These are phyloP conservation scores for Tuber borchii DNA, from an alignment of 495 filamentous ascomycete species.

Conservation along the genomic window DNA sequence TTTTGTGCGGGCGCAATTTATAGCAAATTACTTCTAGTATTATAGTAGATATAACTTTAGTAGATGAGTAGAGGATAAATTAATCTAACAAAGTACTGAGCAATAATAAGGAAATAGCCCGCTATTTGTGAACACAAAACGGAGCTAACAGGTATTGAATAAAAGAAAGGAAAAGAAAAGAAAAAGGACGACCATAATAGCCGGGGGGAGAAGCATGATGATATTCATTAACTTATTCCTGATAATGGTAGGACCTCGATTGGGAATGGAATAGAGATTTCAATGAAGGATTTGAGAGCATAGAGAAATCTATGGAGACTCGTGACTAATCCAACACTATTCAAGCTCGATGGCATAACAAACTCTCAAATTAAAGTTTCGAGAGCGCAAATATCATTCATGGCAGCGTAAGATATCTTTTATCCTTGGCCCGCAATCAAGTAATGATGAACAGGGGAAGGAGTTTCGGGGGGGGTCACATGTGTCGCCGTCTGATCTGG, in stretches of 20 bases:
- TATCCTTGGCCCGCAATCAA: background rate
- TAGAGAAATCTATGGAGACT: no score
- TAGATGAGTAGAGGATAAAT: background rate
- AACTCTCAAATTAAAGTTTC: background rate
- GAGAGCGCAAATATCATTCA: background rate
- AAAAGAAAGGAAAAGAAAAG: background rate
- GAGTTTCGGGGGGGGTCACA: background rate
- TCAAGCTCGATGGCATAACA: background rate
- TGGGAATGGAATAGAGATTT: background rate
- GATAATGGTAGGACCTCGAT: background rate
- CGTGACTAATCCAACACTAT: background rate
- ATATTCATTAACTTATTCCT: background rate
- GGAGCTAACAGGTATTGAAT: background rate
- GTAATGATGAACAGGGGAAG: background rate
- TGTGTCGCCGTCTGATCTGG: background rate
- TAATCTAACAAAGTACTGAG: background rate
- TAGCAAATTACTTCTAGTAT: no score
- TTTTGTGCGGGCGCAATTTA: no score
- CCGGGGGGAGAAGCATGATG: background rate
- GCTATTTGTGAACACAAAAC: background rate
- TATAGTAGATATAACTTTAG: background rate
- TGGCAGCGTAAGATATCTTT: background rate
- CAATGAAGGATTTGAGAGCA: background rate
- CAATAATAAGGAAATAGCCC: background rate
- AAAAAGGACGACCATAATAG: background rate